These are phyloP conservation scores for Juncus effusus DNA, from an alignment of 176 grass and related monocot genomes.

Conservation along the genomic window DNA sequence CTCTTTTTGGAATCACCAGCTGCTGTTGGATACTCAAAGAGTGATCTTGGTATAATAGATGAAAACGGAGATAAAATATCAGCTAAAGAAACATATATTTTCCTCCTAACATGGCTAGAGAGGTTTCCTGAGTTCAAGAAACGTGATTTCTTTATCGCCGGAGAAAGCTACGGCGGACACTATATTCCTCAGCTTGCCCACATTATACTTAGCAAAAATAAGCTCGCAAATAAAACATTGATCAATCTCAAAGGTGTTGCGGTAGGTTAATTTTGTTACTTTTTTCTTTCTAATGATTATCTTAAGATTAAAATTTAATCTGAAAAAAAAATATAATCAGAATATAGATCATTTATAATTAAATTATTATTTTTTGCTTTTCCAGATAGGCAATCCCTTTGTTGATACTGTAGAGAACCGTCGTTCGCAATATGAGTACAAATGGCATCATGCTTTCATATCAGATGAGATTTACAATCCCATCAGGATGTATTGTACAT, in stretches of 20 bases:
- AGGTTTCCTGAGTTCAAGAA: slow-evolving; percentile 33
- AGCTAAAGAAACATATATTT: slow-evolving; percentile 19
- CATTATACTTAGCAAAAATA: slow-evolving; percentile 26
- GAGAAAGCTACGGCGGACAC: slow-evolving; percentile 44
- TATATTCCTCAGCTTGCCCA: slow-evolving; percentile 37
- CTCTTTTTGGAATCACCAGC: too few species aligned
- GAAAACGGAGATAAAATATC: slow-evolving; percentile 10
- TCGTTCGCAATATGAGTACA: slow-evolving; percentile 17
- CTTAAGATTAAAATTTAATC: too few species aligned
- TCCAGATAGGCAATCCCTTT: slow-evolving; percentile 33
- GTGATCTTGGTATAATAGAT: background rate
- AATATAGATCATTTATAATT: too few species aligned
- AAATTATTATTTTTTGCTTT: background rate
- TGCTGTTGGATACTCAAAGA: slow-evolving; percentile 17
- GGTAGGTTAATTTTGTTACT: background rate
- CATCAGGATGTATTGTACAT: slow-evolving; percentile 32
- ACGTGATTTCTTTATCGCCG: slow-evolving; percentile 23
- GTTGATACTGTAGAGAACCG: slow-evolving; percentile 17
- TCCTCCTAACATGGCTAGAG: slow-evolving; percentile 28
- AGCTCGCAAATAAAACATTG: background rate
- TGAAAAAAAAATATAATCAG: too few species aligned
- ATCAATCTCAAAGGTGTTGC: slow-evolving; percentile 34
- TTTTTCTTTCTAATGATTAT: too few species aligned
- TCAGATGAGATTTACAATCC: slow-evolving; percentile 28
- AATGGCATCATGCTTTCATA: slow-evolving; percentile 22